Conservation (phyloP, 2,329 filamentous ascomycete genomes). For the Cyclaneusma minus region DNA sequence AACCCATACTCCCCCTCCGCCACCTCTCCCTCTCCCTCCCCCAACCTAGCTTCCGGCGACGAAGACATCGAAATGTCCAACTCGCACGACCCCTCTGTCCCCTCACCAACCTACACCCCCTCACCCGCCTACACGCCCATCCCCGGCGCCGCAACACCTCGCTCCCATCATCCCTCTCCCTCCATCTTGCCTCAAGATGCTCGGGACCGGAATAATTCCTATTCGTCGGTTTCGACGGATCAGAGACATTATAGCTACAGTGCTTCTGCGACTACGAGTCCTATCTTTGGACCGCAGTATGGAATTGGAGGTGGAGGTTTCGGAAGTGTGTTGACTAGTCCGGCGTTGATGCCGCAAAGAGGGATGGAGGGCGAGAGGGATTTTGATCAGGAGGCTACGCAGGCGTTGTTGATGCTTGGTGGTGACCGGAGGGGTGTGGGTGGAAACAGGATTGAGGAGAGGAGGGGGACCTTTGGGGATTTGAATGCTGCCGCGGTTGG, state of each 20-base stretch:
- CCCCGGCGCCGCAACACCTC: conserved; percentile 1
- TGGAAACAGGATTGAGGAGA: conserved; percentile 7
- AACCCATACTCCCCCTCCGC: conserved; percentile 7
- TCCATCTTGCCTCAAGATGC: conserved; percentile 30
- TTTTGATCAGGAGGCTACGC: conserved; percentile 64
- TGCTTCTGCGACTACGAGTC: conserved; percentile 34
- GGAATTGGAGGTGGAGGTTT: conserved; percentile 20
- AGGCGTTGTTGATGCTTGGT: conserved; percentile 78
- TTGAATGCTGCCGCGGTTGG: not conserved
- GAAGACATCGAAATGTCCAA: conserved; percentile 47
- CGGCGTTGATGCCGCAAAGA: conserved; percentile 35
- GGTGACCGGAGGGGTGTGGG: conserved; percentile 46
- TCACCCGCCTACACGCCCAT: conserved; percentile 1
- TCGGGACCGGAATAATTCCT: conserved; percentile 31
- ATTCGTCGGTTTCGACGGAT: conserved; percentile 30
- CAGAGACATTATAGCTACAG: conserved; percentile 34
- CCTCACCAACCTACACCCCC: conserved; percentile 6
- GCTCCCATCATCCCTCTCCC: conserved; percentile 25
- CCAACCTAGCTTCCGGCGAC: conserved; percentile 27
- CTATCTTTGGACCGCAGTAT: conserved; percentile 38
- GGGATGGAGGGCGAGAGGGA: conserved; percentile 42
- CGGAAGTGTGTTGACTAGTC: conserved; percentile 41
- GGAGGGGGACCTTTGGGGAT: conserved; percentile 1
- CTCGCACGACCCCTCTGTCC: conserved; percentile 28
- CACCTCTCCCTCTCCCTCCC: conserved; percentile 10